Evolutionary conservation across 257 asterid species (phyloP), one percentile per base, ranked within the genome.

Genomic region (Solanum virginianum): DNA sequence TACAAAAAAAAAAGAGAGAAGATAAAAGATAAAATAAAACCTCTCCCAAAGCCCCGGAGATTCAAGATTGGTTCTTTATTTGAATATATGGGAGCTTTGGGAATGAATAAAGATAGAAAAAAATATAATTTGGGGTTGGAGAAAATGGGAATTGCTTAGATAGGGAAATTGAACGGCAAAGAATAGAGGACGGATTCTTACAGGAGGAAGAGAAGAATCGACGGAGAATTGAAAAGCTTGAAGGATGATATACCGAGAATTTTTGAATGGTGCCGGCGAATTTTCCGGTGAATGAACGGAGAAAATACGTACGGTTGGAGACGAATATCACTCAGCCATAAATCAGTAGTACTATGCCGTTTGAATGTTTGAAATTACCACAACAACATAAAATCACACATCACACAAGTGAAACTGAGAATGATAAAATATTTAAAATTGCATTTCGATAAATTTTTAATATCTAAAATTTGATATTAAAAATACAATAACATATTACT

Each of bases 131-230:
- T 43, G 26, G 81, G 85, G 71, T 86, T 80, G 49, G 51, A 54
- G 39, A 72, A 84, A 88, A n/a, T 57, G 84, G 63, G 81, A 75
- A 70, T 83, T 84, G 83, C 43, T 45, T 22, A 74, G 84, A 80
- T 49, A 80, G 20, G 81, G 69, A 60, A 72, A 84, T 82, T 43
- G 45, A 53, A 81, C 86, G 75, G 47, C 14, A 18, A 86, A 87
- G 59, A 41, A 13, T 53, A 39, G 18, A 82, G 43, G 53, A 43
- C 4, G 89, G 87, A 86, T 81, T 85, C 90, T 85, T 57, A 88
- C 91, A 89, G 59, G 88, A 88, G 39, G 86, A 89, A 91, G 86
- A 89, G 92, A 91, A 89, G 86, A 88, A 91, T 88, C 88, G 88
- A 87, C 72, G 82, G 57, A 85, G 29, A 84, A 55, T 66, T 74